Conservation (phyloP, 208 protist genomes). For the Acanthamoeba lenticulata region DNA sequence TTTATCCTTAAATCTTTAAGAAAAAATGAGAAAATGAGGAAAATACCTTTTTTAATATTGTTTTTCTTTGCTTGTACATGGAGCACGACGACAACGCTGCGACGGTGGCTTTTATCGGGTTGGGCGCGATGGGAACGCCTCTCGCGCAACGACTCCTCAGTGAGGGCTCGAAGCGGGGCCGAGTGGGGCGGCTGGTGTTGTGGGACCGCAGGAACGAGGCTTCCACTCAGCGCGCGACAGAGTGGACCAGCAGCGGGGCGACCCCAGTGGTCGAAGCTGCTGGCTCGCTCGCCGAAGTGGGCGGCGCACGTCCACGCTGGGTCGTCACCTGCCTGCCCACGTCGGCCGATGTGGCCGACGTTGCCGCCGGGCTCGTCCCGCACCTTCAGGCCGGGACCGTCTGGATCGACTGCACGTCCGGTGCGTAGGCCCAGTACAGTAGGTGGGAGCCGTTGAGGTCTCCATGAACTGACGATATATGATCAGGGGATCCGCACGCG, state of each 20-base stretch:
- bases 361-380: not conserved
- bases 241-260: not conserved
- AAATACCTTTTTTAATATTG: too few species aligned
- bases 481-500: constrained; percentile 24
- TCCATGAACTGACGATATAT: not conserved
- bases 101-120: constrained; percentile 1
- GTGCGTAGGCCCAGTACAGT: not conserved
- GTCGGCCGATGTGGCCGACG: not conserved
- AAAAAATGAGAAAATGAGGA: too few species aligned
- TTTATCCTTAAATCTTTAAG: too few species aligned
- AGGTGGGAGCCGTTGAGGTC: not conserved
- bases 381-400: not conserved
- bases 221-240: not conserved
- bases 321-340: constrained; percentile 48
- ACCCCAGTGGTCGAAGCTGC: not conserved
- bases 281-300: not conserved
- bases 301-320: not conserved
- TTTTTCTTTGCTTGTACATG: too few species aligned
- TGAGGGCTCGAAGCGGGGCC: not conserved
- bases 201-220: not conserved
- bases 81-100: not conserved
- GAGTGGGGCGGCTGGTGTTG: not conserved
- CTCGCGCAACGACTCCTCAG: not conserved
- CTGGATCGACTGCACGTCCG: constrained; percentile 59
- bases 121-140: constrained; percentile 26